These are phyloP conservation scores for Mallotus repandus DNA, from an alignment of 441 rosid genomes.

Conservation along the genomic window DNA sequence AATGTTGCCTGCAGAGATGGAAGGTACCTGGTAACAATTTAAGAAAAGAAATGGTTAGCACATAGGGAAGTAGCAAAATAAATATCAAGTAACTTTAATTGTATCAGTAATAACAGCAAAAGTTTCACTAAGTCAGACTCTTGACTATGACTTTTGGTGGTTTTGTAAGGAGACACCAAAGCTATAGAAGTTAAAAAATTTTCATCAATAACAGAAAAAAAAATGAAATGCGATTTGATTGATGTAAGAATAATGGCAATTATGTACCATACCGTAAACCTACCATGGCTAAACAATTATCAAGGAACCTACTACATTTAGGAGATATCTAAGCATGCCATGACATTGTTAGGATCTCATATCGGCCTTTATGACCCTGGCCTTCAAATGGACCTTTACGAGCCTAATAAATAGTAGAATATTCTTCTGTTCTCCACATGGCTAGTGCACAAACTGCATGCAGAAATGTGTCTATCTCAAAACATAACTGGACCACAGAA, in stretches of 20 bases:
- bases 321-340: constrained; percentile 3
- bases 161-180: neutral
- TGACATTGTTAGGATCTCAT: constrained; percentile 8
- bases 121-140: neutral
- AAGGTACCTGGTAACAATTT: constrained; percentile 56
- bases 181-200: neutral
- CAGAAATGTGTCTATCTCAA: neutral
- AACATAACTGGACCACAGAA: neutral
- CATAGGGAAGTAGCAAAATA: constrained; percentile 3
- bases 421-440: neutral
- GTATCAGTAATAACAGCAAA: constrained; percentile 7
- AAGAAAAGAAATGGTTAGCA: constrained; percentile 16
- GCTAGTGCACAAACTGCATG: neutral
- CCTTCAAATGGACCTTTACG: neutral
- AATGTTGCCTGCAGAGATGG: constrained; percentile 76
- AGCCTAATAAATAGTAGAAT: neutral
- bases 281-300: constrained; percentile 6
- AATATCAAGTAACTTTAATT: neutral
- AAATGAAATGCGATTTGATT: neutral
- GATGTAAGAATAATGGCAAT: constrained; percentile 4
- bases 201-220: neutral
- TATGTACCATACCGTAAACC: neutral
- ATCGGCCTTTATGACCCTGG: neutral
- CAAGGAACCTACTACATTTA: neutral
- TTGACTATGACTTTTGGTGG: neutral